phyloP scores from a whole-genome alignment of 805 yeast genomes.

The Komagataella pastoris region DNA sequence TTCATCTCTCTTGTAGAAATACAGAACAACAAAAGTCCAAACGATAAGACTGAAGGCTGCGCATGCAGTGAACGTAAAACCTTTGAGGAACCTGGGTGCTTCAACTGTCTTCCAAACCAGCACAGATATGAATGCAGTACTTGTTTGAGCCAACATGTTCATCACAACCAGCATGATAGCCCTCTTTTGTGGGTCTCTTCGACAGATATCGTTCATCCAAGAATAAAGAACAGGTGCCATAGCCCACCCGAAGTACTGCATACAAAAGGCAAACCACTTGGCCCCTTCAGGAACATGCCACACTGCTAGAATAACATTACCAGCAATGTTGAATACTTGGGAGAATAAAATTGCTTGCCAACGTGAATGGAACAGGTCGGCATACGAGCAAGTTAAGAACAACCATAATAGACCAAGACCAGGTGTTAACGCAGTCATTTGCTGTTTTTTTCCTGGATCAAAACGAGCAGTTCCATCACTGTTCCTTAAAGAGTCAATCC shows the following conservation, averaged over 20 bases:
- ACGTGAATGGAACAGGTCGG: conserved; percentile 18
- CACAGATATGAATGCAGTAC: conserved; percentile 25
- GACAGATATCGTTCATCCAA: conserved; percentile 42
- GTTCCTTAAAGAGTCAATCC: conserved; percentile 13
- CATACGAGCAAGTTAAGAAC: conserved; percentile 20
- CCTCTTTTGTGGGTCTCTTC: conserved; percentile 41
- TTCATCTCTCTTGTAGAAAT: conserved; percentile 39
- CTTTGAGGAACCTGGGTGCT: conserved; percentile 41
- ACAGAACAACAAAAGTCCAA: conserved; percentile 7
- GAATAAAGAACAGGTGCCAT: conserved; percentile 51
- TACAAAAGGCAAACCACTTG: conserved; percentile 52
- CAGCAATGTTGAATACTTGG: conserved; percentile 30
- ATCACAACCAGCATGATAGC: conserved; percentile 43
- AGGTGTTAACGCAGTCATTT: conserved; percentile 31
- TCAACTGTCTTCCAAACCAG: conserved; percentile 35
- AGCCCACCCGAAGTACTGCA: conserved; percentile 49
- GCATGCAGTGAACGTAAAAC: conserved; percentile 31
- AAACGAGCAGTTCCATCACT: conserved; percentile 9
- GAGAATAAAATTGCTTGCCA: conserved; percentile 2
- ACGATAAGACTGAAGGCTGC: conserved; percentile 23
- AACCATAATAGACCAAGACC: conserved; percentile 29
- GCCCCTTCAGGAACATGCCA: conserved; percentile 45
- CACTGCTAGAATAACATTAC: conserved; percentile 41
- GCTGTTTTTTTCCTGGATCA: conserved; percentile 19
- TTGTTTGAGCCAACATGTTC: conserved; percentile 33